Conservation (phyloP, 2,329 filamentous ascomycete genomes). For the Trichoderma citrinoviride region DNA sequence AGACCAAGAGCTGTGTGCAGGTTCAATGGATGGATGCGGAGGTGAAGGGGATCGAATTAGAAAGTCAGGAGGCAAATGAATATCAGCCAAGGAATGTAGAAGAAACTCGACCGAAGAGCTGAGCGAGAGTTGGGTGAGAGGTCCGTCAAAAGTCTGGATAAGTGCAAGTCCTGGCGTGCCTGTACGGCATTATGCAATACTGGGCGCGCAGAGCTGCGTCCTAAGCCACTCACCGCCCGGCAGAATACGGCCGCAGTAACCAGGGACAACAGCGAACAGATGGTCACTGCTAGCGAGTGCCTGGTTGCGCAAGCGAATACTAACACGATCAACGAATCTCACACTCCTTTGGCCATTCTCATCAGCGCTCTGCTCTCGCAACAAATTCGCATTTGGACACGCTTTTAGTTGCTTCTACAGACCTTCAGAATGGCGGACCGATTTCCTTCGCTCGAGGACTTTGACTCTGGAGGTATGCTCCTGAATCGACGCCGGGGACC, state of each 20-base stretch:
- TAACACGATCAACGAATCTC: background rate
- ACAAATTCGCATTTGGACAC: background rate
- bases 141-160: slow-evolving; percentile 26
- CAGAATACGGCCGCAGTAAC: slow-evolving; percentile 34
- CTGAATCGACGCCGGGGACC: background rate
- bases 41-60: background rate
- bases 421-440: slow-evolving; percentile 65
- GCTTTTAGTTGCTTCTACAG: background rate
- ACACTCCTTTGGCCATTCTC: slow-evolving; percentile 3
- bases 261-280: slow-evolving; percentile 21
- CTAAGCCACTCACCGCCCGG: slow-evolving; percentile 35
- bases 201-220: slow-evolving; percentile 12
- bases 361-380: background rate
- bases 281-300: slow-evolving; percentile 19
- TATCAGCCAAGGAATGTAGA: background rate
- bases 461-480: slow-evolving; percentile 61
- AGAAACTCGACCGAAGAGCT: slow-evolving; percentile 26
- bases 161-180: slow-evolving; percentile 25
- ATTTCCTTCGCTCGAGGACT: slow-evolving; percentile 77
- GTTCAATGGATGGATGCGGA: background rate
- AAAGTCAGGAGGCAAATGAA: background rate
- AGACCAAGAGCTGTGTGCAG: background rate
- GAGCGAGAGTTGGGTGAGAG: slow-evolving; percentile 16
- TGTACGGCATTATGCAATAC: slow-evolving; percentile 28
- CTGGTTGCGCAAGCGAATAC: slow-evolving; percentile 6